A percentile compares a stretch with the other conserved stretches of the same genome.
These are phyloP conservation scores for Trametes versicolor DNA, from an alignment of 1,284 basidiomycete genomes.

Conservation along the genomic window DNA sequence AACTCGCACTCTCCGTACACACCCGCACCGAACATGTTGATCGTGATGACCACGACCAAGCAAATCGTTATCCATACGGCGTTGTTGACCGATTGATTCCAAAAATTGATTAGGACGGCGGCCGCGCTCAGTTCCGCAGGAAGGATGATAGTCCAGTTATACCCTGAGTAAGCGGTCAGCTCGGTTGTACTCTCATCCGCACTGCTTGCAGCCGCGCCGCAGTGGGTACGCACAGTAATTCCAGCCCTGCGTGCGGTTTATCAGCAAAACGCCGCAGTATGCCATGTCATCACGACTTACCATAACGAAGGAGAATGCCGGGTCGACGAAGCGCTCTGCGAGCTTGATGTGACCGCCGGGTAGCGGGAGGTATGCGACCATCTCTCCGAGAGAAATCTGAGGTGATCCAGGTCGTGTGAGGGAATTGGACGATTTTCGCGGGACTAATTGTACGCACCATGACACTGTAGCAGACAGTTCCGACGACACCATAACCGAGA, in stretches of 20 bases:
- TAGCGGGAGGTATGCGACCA: constrained; percentile 77
- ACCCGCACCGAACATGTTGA: constrained; percentile 72
- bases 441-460: constrained; percentile 42
- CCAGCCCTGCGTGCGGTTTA: constrained; percentile 55
- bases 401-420: constrained; percentile 20
- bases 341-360: constrained; percentile 76
- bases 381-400: constrained; percentile 62
- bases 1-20: constrained; percentile 64
- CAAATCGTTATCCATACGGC: constrained; percentile 73
- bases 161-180: constrained; percentile 40
- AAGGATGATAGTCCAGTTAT: constrained; percentile 67
- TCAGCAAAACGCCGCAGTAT: not conserved
- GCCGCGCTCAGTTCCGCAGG: constrained; percentile 72
- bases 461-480: constrained; percentile 66
- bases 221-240: constrained; percentile 57
- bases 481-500: constrained; percentile 70
- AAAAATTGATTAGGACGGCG: constrained; percentile 71
- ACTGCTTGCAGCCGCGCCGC: not conserved
- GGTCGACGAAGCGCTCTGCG: constrained; percentile 76
- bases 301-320: constrained; percentile 74
- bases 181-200: not conserved
- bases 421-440: constrained; percentile 2
- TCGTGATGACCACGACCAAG: constrained; percentile 67
- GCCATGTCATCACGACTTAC: constrained; percentile 25
- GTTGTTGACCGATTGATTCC: constrained; percentile 61